Conservation (phyloP, 2,329 filamentous ascomycete genomes). For the Penicillium capsulatum region DNA sequence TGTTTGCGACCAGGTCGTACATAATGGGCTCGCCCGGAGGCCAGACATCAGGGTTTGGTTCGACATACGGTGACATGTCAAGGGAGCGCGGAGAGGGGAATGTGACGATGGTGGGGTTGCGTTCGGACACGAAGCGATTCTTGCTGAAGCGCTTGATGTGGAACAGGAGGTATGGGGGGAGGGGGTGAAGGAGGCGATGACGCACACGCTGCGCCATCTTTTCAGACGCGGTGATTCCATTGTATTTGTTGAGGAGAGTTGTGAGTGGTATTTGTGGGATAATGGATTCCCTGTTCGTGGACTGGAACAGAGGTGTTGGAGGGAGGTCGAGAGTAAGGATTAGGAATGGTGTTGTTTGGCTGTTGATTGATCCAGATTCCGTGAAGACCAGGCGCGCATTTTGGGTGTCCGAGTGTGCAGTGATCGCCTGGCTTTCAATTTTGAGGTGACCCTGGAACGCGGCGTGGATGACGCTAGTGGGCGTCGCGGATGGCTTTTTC, state of each 20-base stretch:
- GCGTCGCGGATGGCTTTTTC: constrained; percentile 68
- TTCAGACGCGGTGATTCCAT: constrained; percentile 81
- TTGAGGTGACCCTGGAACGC: constrained; percentile 91
- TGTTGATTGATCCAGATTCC: constrained; percentile 76
- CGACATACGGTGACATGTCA: constrained; percentile 85
- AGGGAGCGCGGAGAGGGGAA: constrained; percentile 80
- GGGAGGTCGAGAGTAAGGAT: constrained; percentile 92
- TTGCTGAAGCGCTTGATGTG: constrained; percentile 96
- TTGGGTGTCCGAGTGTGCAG: constrained; percentile 74
- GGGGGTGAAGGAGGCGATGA: constrained; percentile 82
- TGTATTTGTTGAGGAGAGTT: constrained; percentile 84
- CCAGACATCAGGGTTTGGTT: constrained; percentile 71
- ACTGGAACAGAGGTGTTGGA: constrained; percentile 88
- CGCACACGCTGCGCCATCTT: constrained; percentile 82
- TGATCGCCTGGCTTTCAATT: constrained; percentile 90
- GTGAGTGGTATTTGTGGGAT: constrained; percentile 76
- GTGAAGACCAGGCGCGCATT: constrained; percentile 88
- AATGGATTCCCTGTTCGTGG: constrained; percentile 89
- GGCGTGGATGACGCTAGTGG: constrained; percentile 74
- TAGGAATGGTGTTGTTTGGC: constrained; percentile 74
- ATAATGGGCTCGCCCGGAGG: constrained; percentile 76
- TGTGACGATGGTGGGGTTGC: constrained; percentile 96
- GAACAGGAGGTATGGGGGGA: constrained; percentile 86
- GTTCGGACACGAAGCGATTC: constrained; percentile 94
- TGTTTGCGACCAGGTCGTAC: constrained; percentile 95